phyloP scores from a whole-genome alignment of 768 basidiomycete genomes.

The Lepiota venenata region DNA sequence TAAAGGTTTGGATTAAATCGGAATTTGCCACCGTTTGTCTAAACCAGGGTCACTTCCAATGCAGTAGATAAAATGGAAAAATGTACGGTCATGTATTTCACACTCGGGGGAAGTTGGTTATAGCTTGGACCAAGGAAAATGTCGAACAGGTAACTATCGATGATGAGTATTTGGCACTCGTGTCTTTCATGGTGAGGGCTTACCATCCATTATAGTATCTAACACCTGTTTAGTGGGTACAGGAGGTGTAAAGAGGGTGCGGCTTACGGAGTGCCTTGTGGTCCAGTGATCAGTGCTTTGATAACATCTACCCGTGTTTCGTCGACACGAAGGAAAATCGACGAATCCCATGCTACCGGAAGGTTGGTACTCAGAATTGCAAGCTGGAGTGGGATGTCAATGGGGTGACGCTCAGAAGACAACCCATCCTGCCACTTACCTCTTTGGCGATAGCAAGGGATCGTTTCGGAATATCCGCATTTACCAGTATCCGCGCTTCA shows the following conservation, averaged over 20 bases:
- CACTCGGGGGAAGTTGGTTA: slow-evolving; percentile 79
- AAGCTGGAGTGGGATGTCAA: slow-evolving; percentile 48
- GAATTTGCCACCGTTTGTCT: slow-evolving; percentile 87
- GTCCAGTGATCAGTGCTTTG: slow-evolving; percentile 89
- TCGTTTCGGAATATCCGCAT: slow-evolving; percentile 85
- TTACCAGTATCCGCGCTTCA: slow-evolving; percentile 81
- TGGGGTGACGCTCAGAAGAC: slow-evolving; percentile 5
- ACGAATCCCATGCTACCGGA: slow-evolving; percentile 94
- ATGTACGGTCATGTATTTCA: slow-evolving; percentile 60
- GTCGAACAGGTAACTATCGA: slow-evolving; percentile 63
- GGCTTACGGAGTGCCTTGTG: slow-evolving; percentile 89
- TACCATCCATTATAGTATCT: slow-evolving; percentile 93
- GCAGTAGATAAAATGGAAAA: not conserved
- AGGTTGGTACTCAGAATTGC: slow-evolving; percentile 92
- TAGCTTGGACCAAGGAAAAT: slow-evolving; percentile 90
- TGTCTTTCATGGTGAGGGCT: slow-evolving; percentile 27
- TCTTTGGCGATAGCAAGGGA: slow-evolving; percentile 96
- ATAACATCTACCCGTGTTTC: slow-evolving; percentile 90
- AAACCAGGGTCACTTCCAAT: not conserved
- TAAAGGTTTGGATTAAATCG: slow-evolving; percentile 96
- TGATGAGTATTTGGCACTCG: not conserved
- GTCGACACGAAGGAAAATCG: slow-evolving; percentile 90
- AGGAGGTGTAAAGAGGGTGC: not conserved
- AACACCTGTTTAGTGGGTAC: not conserved
- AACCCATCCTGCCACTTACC: slow-evolving; percentile 32